phyloP scores from a whole-genome alignment of 768 basidiomycete genomes.

The Mycena belliarum region DNA sequence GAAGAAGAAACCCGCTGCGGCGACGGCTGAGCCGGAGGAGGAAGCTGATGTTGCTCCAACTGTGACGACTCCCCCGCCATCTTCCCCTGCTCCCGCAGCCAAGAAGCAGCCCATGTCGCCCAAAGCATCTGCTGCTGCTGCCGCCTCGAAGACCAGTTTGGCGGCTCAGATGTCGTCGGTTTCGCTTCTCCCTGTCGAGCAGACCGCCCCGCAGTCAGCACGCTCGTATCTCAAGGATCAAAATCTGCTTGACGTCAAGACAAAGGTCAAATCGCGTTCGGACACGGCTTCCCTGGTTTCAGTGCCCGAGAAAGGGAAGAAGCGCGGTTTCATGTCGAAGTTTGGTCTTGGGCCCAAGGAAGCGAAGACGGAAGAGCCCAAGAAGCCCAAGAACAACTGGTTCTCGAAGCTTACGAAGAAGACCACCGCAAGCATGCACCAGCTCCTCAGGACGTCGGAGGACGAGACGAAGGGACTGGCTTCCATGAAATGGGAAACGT shows the following conservation, averaged over 20 bases:
- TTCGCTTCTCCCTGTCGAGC: conserved; percentile 44
- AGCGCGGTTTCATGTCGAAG: conserved; percentile 52
- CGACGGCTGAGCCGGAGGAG: conserved; percentile 11
- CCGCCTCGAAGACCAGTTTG: background rate
- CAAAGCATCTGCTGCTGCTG: conserved; percentile 15
- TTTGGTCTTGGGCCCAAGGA: conserved; percentile 39
- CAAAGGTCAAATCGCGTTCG: conserved; percentile 71
- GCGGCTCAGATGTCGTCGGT: conserved; percentile 25
- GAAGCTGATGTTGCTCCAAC: conserved; percentile 15
- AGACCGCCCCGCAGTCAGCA: conserved; percentile 63
- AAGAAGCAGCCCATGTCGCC: conserved; percentile 25
- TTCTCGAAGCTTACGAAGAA: conserved; percentile 62
- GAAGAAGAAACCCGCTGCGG: conserved; percentile 52
- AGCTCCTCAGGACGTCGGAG: conserved; percentile 57
- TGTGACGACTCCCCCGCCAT: conserved; percentile 21
- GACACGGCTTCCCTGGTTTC: conserved; percentile 51
- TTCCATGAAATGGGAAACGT: conserved; percentile 78
- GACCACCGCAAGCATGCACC: conserved; percentile 60
- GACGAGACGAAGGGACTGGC: conserved; percentile 56
- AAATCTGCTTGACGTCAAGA: conserved; percentile 49
- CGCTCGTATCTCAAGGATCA: conserved; percentile 65
- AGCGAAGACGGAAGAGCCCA: conserved; percentile 38
- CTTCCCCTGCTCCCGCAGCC: conserved; percentile 22
- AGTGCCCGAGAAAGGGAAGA: conserved; percentile 41
- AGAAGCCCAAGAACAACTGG: conserved; percentile 52